Conservation (phyloP, 306 rosid genomes). For the Canavalia ensiformis region DNA sequence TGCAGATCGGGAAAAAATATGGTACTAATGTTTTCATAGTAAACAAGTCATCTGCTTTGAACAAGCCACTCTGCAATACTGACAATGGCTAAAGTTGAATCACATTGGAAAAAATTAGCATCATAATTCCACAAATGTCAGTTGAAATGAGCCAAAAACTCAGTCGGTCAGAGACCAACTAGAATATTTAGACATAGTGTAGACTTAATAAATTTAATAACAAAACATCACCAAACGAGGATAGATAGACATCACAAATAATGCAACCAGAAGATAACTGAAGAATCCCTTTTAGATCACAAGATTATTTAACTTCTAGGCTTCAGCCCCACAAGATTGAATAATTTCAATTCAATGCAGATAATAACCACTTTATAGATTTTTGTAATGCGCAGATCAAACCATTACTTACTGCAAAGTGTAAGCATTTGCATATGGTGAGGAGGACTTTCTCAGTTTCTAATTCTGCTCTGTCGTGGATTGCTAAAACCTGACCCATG, state of each 20-base stretch:
- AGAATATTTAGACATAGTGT: neutral
- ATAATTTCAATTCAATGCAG: conserved; percentile 28
- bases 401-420: conserved; percentile 76
- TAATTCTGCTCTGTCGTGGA: conserved; percentile 46
- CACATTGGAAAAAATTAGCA: neutral
- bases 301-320: neutral
- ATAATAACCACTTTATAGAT: neutral
- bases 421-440: conserved; percentile 80
- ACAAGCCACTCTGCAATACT: conserved; percentile 13
- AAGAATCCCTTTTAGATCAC: neutral
- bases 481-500: conserved; percentile 67
- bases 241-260: neutral
- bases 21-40: neutral
- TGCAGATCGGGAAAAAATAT: neutral
- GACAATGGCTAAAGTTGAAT: neutral
- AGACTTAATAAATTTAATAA: neutral
- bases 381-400: conserved; percentile 18
- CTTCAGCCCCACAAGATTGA: neutral
- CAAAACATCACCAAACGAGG: neutral
- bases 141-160: neutral
- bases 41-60: neutral
- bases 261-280: neutral
- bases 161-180: neutral
- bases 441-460: conserved; percentile 74
- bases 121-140: neutral